Percentiles rank a stretch among this genome's conserved stretches.
Evolutionary conservation across 2,329 filamentous ascomycete species (phyloP).

Genomic region (Alternaria infectoria): DNA sequence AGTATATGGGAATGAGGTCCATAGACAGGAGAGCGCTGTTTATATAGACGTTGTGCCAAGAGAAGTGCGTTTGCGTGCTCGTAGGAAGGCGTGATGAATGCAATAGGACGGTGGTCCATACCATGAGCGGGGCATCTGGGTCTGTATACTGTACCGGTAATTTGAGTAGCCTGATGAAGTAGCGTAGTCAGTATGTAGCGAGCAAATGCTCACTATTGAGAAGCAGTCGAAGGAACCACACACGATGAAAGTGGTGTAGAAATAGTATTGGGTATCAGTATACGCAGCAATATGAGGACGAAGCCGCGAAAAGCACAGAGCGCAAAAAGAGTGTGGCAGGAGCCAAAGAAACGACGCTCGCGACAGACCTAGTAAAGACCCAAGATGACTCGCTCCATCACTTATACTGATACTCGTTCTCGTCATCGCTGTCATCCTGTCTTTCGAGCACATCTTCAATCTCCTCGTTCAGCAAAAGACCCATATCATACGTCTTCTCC

Average conservation of each 20-base stretch:
- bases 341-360: neutral
- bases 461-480: conserved; percentile 71
- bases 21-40: fast-evolving
- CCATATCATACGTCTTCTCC: conserved; percentile 70
- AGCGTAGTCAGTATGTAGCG: neutral
- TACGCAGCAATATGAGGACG: neutral
- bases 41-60: neutral
- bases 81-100: fast-evolving
- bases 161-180: neutral
- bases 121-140: neutral
- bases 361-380: neutral
- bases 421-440: conserved; percentile 18
- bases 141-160: neutral
- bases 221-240: neutral
- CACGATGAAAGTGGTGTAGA: neutral
- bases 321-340: neutral
- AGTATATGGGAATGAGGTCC: neutral
- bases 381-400: neutral
- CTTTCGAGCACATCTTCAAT: conserved; percentile 57
- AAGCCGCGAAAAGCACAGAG: neutral
- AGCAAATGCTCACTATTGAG: neutral
- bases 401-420: conserved; percentile 20
- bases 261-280: neutral
- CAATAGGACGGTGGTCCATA: fast-evolving
- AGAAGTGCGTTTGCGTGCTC: neutral